These are phyloP conservation scores for Ganoderma resinaceum DNA, from an alignment of 1,284 basidiomycete species.

Conservation along the genomic window DNA sequence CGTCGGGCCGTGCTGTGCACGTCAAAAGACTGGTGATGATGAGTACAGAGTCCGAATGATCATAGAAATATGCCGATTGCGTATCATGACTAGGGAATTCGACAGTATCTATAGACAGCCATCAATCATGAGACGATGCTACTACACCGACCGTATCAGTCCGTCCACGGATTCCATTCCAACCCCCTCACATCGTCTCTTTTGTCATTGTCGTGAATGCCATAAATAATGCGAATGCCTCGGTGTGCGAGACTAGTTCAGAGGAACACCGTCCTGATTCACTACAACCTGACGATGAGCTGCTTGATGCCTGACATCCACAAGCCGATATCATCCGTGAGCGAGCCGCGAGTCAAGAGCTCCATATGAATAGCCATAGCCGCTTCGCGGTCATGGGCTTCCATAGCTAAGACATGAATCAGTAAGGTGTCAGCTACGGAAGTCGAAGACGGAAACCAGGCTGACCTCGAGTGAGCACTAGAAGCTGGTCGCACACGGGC, in stretches of 20 bases:
- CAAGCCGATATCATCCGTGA: constrained; percentile 82
- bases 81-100: not conserved
- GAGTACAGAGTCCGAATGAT: not conserved
- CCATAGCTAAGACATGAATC: constrained; percentile 65
- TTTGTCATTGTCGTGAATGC: constrained; percentile 26
- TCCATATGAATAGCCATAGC: constrained; percentile 84
- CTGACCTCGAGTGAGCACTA: constrained; percentile 71
- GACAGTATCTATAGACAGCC: constrained; percentile 26
- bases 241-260: not conserved
- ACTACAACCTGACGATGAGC: constrained; percentile 68
- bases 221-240: constrained; percentile 21
- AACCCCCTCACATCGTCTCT: constrained; percentile 21
- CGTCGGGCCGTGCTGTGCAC: not conserved
- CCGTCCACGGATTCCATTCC: constrained; percentile 18
- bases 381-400: constrained; percentile 70
- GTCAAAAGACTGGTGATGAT: not conserved
- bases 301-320: constrained; percentile 92
- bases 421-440: constrained; percentile 10
- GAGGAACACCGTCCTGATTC: not conserved
- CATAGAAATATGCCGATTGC: not conserved
- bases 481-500: constrained; percentile 72
- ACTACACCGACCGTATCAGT: constrained; percentile 17
- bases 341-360: constrained; percentile 75
- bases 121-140: constrained; percentile 27
- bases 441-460: constrained; percentile 12